Percentiles rank a stretch among this genome's conserved stretches.
These are phyloP conservation scores for Oryza rufipogon DNA, from an alignment of 176 grass and related monocot genomes.

Conservation along the genomic window DNA sequence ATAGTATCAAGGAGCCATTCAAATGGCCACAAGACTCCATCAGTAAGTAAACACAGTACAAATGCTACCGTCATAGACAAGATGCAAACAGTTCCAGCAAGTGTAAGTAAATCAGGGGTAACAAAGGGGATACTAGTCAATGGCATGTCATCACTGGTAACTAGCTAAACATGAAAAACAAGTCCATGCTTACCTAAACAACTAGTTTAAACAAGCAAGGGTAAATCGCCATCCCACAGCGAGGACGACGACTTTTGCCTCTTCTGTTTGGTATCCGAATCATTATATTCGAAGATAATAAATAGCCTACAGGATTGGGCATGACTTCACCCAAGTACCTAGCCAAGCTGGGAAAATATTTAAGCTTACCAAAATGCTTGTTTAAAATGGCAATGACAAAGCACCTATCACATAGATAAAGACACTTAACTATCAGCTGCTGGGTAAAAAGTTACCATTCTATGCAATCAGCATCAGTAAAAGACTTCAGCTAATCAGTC, in stretches of 20 bases:
- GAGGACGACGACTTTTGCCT: background rate
- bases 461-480: slow-evolving; percentile 21
- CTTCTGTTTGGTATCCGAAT: background rate
- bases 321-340: background rate
- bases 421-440: background rate
- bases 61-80: background rate
- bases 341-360: background rate
- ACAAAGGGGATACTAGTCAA: background rate
- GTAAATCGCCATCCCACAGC: background rate
- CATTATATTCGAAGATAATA: background rate
- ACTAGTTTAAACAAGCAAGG: background rate
- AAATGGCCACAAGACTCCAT: background rate
- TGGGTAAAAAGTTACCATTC: background rate
- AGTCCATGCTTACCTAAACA: background rate
- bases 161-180: background rate
- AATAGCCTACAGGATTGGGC: background rate
- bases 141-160: background rate
- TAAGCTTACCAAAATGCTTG: background rate
- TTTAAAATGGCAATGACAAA: background rate
- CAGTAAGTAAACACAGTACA: background rate
- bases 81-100: too few relatives aligned
- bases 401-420: background rate
- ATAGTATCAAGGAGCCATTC: background rate
- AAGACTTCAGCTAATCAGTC: slow-evolving; percentile 1
- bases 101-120: background rate